Evolutionary conservation across 345 rosid species (phyloP).

Genomic region (Corchorus capsularis): DNA sequence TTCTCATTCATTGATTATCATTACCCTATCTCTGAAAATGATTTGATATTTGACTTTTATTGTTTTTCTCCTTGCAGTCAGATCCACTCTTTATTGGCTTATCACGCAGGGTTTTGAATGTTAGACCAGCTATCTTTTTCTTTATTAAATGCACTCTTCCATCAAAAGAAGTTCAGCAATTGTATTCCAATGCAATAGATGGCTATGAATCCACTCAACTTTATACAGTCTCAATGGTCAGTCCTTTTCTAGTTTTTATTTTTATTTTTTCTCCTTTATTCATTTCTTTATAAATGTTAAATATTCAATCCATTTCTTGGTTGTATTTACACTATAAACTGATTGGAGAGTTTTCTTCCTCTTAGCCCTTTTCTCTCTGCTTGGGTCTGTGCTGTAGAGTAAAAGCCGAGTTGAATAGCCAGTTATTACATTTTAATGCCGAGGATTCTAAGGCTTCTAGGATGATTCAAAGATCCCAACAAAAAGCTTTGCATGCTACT

Average conservation of each 20-base stretch:
- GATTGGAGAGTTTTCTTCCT: not conserved
- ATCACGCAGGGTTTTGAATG: conserved; percentile 73
- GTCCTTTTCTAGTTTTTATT: conserved; percentile 24
- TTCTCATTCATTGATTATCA: not conserved
- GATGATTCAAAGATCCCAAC: not conserved
- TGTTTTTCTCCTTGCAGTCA: conserved; percentile 46
- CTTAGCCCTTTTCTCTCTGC: not conserved
- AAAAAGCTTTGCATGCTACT: not conserved
- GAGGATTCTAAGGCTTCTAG: not conserved
- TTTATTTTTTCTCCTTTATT: not conserved
- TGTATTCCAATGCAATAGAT: conserved; percentile 76
- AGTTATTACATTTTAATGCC: not conserved
- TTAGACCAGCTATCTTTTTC: conserved; percentile 87
- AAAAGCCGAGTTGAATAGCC: not conserved
- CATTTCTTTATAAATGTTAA: not conserved
- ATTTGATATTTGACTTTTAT: not conserved
- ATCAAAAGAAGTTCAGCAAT: conserved; percentile 67
- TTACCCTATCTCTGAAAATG: not conserved
- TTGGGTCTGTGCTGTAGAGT: not conserved
- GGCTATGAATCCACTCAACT: conserved; percentile 88
- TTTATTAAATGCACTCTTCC: conserved; percentile 63
- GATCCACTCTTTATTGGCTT: conserved; percentile 70
- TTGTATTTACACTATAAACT: not conserved
- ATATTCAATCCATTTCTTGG: not conserved
- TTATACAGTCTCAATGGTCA: conserved; percentile 68